Base-by-base conservation (phyloP, 192 early-diverging fungal genomes). In the Coemansia sp. region DNA sequence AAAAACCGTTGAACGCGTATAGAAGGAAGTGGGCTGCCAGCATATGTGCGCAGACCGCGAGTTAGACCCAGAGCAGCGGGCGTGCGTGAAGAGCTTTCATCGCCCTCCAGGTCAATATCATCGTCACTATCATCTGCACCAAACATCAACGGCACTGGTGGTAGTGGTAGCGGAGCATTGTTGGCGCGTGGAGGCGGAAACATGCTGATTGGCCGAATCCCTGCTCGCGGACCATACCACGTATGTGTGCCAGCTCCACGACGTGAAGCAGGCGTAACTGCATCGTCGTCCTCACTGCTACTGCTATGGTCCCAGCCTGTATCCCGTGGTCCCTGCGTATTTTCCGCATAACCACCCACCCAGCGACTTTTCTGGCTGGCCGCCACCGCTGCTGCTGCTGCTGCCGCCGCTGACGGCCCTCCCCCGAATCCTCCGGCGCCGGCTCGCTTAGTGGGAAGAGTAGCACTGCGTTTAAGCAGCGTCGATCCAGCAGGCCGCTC, bases 81-180 rank as follows among this genome's bases (percentile, higher is more conserved):
- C 0, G 73, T 69, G 3, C 71, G 68, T 9, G 70, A 69, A 9
- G 77, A 79, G 4, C 77, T 82, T 21, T 86, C 86, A 39, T 86
- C 83, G 33, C 82, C 83, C 31, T 88, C 86, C 6, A 85, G 50
- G 42, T 86, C 80, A 35, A 82, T 87, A 28, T 80, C 83, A 45
- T 84, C 82, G 50, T 86, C 84, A 50, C 83, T 84, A 31, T 89
- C 84, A 31, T 68, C 66, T 23, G 61, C 72, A 18, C 69, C 69
- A 28, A 78, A 71, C 59, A 72, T 63, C 53, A 79, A 46, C 35
- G 76, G 76, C 57, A 79, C 58, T 3, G 76, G 70, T 18, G 76
- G 76, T 1, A 68, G 50, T 7, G 62, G 61, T 13, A 37, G 53
- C 13, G 50, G 55, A 6, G 50, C 53, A 23, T 63, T 59, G 23